phyloP scores from a whole-genome alignment of 2,329 filamentous ascomycete genomes.

The Hypoxylon sp. region DNA sequence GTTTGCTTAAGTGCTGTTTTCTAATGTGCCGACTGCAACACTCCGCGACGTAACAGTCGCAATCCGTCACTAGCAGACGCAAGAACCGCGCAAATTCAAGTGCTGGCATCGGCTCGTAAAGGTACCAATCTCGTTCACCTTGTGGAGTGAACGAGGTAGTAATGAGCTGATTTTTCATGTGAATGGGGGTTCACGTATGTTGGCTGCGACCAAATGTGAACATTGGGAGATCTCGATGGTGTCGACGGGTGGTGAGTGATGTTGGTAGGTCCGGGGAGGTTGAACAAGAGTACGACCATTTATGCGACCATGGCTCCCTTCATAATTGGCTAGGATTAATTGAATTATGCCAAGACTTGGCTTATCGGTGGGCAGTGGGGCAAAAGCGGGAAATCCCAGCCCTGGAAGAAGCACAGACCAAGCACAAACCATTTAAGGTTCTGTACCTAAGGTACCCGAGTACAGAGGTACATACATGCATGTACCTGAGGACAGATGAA shows the following conservation, averaged over 20 bases:
- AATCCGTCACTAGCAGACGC: constrained; percentile 12
- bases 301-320: constrained; percentile 27
- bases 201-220: background rate
- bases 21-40: constrained; percentile 21
- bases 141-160: background rate
- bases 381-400: constrained; percentile 5
- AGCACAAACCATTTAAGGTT: constrained; percentile 21
- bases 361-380: constrained; percentile 9
- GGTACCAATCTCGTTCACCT: constrained; percentile 1
- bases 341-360: constrained; percentile 19
- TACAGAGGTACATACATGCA: background rate
- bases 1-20: constrained; percentile 27
- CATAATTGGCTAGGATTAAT: background rate
- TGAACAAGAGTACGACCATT: constrained; percentile 28
- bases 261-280: constrained; percentile 7
- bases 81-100: constrained; percentile 11
- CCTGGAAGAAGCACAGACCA: constrained; percentile 7
- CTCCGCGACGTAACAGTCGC: constrained; percentile 8
- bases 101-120: background rate
- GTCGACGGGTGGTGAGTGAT: background rate
- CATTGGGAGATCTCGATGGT: background rate
- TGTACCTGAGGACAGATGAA: background rate
- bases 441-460: background rate
- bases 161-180: constrained; percentile 19
- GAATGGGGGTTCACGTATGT: constrained; percentile 19